phyloP scores from a whole-genome alignment of 2,329 filamentous ascomycete species.

The Exophiala oligosperma region DNA sequence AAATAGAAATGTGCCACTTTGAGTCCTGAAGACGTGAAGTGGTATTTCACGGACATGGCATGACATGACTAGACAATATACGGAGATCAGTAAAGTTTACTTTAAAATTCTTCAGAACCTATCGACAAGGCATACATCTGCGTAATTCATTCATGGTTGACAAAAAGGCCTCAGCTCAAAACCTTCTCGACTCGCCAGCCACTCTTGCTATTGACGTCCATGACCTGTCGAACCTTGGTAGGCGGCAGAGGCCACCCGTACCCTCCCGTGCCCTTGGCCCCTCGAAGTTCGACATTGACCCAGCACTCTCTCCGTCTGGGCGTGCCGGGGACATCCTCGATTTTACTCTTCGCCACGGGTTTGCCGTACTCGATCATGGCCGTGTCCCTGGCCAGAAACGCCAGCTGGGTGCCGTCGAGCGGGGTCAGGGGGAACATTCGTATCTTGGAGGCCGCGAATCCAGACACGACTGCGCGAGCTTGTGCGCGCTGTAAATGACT shows the following conservation, averaged over 20 bases:
- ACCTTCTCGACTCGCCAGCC: constrained; percentile 30
- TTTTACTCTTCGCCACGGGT: constrained; percentile 85
- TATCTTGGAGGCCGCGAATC: constrained; percentile 59
- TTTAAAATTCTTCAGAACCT: too few species aligned
- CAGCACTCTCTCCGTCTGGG: constrained; percentile 70
- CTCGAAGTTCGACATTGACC: constrained; percentile 70
- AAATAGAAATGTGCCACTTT: too few species aligned
- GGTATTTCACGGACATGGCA: too few species aligned
- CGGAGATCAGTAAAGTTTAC: too few species aligned
- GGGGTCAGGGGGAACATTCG: constrained; percentile 87
- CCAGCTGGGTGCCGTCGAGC: constrained; percentile 72
- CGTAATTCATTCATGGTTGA: too few species aligned
- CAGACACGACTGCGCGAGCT: constrained; percentile 50
- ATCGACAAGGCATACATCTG: too few species aligned
- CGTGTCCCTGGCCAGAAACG: constrained; percentile 78
- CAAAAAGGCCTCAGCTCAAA: constrained; percentile 6
- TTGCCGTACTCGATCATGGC: constrained; percentile 83
- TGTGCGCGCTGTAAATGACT: constrained; percentile 74
- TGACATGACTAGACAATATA: too few species aligned
- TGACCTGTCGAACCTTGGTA: constrained; percentile 80
- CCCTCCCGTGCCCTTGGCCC: constrained; percentile 43
- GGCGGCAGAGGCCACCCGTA: constrained; percentile 82
- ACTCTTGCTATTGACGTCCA: constrained; percentile 69
- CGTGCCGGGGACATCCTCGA: constrained; percentile 51
- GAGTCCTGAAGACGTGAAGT: too few species aligned